Conservation (phyloP, 768 basidiomycete genomes). For the Mycena indigotica region DNA sequence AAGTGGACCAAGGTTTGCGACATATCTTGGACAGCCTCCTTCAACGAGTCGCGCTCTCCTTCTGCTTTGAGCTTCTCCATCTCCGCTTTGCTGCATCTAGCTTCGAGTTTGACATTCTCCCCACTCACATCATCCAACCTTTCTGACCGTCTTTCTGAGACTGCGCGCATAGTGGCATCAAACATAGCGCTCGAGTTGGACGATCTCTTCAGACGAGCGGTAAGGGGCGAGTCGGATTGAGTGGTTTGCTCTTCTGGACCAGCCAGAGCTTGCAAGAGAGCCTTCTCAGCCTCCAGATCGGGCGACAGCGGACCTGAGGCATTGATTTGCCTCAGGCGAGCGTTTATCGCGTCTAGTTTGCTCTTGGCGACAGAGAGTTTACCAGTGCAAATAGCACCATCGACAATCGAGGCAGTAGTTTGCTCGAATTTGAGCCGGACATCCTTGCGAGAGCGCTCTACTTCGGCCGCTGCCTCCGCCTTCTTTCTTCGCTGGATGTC, state of each 20-base stretch:
- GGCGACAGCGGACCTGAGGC: slow-evolving; percentile 44
- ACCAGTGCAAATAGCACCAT: slow-evolving; percentile 75
- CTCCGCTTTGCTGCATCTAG: slow-evolving; percentile 62
- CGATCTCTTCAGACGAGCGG: slow-evolving; percentile 62
- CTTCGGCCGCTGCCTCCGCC: slow-evolving; percentile 70
- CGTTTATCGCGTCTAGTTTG: slow-evolving; percentile 64
- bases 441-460: slow-evolving; percentile 73
- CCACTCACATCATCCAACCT: slow-evolving; percentile 71
- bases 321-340: slow-evolving; percentile 62
- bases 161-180: slow-evolving; percentile 83
- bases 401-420: slow-evolving; percentile 67
- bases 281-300: slow-evolving; percentile 74
- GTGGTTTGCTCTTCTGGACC: slow-evolving; percentile 70
- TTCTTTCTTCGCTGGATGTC: slow-evolving; percentile 68
- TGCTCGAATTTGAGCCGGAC: slow-evolving; percentile 72
- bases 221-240: slow-evolving; percentile 59
- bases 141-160: slow-evolving; percentile 77
- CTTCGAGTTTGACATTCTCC: slow-evolving; percentile 74
- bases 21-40: slow-evolving; percentile 63
- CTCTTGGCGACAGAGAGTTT: slow-evolving; percentile 70
- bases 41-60: slow-evolving; percentile 64
- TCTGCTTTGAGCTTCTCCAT: slow-evolving; percentile 71
- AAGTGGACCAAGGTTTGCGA: slow-evolving; percentile 67
- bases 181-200: slow-evolving; percentile 80
- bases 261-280: slow-evolving; percentile 66